A percentile compares a stretch with the other conserved stretches of the same genome.
Conservation (phyloP, 345 rosid genomes). For the Aurinia saxatilis region DNA sequence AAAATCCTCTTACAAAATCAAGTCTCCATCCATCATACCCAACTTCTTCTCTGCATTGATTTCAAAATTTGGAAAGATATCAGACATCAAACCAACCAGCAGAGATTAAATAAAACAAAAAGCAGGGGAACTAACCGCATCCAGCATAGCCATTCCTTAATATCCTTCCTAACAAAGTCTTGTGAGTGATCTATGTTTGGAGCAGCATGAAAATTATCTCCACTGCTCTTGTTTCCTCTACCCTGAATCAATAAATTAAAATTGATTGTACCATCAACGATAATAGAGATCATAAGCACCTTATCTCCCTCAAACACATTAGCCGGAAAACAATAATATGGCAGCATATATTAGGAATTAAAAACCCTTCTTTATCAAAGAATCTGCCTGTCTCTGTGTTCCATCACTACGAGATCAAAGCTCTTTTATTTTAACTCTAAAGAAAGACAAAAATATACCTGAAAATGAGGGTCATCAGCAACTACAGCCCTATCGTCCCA, state of each 20-base stretch:
- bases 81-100: neutral
- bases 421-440: neutral
- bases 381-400: neutral
- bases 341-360: neutral
- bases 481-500: conserved; percentile 97
- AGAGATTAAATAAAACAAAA: neutral
- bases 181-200: conserved; percentile 99
- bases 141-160: conserved; percentile 95
- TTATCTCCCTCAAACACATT: neutral
- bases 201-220: conserved; percentile 97
- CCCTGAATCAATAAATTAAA: conserved; percentile 52
- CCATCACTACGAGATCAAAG: neutral
- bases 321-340: neutral
- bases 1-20: conserved; percentile 95
- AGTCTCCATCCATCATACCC: conserved; percentile 99
- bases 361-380: neutral
- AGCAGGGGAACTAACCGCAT: conserved; percentile 46
- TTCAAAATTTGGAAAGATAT: neutral
- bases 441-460: conserved; percentile 40
- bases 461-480: conserved; percentile 96
- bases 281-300: conserved; percentile 11
- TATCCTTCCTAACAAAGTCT: conserved; percentile 86
- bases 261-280: neutral
- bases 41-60: conserved; percentile 67
- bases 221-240: conserved; percentile 94